Evolutionary conservation across 2,329 filamentous ascomycete species (phyloP).

Genomic region (Pezicula rhizophila): DNA sequence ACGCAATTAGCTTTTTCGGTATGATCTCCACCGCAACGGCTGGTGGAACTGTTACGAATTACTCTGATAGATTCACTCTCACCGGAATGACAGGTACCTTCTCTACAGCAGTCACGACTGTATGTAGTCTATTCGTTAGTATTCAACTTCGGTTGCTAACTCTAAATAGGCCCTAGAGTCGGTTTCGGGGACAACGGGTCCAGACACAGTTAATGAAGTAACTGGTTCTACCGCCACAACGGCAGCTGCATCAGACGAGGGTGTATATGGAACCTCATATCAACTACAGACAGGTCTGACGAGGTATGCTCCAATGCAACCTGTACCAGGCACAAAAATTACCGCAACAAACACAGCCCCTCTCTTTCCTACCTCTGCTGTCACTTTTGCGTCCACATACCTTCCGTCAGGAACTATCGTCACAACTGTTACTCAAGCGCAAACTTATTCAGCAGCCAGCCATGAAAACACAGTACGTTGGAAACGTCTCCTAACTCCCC

Average conservation of each 20-base stretch:
- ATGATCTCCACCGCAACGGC: constrained; percentile 49
- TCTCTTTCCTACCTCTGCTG: constrained; percentile 30
- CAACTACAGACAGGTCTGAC: constrained; percentile 29
- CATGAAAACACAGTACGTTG: constrained; percentile 30
- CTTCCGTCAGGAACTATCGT: constrained; percentile 24
- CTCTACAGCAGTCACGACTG: constrained; percentile 30
- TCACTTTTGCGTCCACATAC: constrained; percentile 27
- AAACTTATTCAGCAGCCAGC: constrained; percentile 28
- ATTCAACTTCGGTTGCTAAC: background rate
- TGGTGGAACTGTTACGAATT: constrained; percentile 52
- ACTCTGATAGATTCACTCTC: constrained; percentile 58
- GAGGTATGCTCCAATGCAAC: constrained; percentile 35
- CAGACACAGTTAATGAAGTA: constrained; percentile 19
- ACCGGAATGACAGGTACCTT: constrained; percentile 58
- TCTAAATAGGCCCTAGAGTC: constrained; percentile 23
- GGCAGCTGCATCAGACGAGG: constrained; percentile 10
- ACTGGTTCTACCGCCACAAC: constrained; percentile 5
- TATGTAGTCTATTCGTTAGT: background rate
- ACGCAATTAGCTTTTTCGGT: constrained; percentile 46
- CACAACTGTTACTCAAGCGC: constrained; percentile 30
- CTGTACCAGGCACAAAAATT: constrained; percentile 29
- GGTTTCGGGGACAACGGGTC: constrained; percentile 32
- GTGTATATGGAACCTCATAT: constrained; percentile 25
- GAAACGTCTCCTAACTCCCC: background rate
- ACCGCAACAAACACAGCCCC: constrained; percentile 31